Percentiles rank a stretch among this genome's conserved stretches.
phyloP scores from a whole-genome alignment of 441 rosid genomes.

The Arabidopsis hybrid region DNA sequence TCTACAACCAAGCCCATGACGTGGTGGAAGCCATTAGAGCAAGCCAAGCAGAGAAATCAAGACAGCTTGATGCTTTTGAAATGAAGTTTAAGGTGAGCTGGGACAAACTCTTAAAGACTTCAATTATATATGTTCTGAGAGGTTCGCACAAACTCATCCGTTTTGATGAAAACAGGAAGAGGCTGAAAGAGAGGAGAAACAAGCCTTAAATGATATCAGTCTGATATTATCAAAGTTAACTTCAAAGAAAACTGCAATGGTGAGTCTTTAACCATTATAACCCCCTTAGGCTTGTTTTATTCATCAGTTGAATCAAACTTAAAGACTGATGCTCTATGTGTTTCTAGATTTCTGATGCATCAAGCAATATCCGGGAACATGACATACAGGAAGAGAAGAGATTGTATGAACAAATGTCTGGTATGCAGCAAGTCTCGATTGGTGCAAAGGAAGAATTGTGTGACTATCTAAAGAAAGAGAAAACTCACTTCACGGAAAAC shows the following conservation, averaged over 20 bases:
- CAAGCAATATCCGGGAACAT: slow-evolving; percentile 55
- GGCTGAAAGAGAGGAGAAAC: slow-evolving; percentile 76
- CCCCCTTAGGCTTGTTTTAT: background rate
- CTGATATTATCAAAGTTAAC: slow-evolving; percentile 68
- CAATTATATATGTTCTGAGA: slow-evolving; percentile 20
- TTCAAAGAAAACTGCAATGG: slow-evolving; percentile 71
- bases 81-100: slow-evolving; percentile 63
- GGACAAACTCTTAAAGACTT: background rate
- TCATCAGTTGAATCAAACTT: background rate
- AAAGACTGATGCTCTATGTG: slow-evolving; percentile 11
- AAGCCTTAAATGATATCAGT: slow-evolving; percentile 70
- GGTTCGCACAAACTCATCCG: slow-evolving; percentile 9
- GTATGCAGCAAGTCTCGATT: slow-evolving; percentile 65
- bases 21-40: slow-evolving; percentile 56
- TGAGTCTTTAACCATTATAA: slow-evolving; percentile 39
- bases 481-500: slow-evolving; percentile 61
- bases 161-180: slow-evolving; percentile 66
- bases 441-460: slow-evolving; percentile 58
- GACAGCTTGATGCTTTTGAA: slow-evolving; percentile 64
- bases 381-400: slow-evolving; percentile 55
- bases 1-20: slow-evolving; percentile 62
- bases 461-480: slow-evolving; percentile 53
- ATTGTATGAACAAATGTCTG: slow-evolving; percentile 62
- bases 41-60: slow-evolving; percentile 57
- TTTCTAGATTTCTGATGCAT: slow-evolving; percentile 68